Evolutionary conservation across 2,329 filamentous ascomycete genomes (phyloP), one percentile per base, ranked within the genome.

Genomic region (Trichoderma harzianum): DNA sequence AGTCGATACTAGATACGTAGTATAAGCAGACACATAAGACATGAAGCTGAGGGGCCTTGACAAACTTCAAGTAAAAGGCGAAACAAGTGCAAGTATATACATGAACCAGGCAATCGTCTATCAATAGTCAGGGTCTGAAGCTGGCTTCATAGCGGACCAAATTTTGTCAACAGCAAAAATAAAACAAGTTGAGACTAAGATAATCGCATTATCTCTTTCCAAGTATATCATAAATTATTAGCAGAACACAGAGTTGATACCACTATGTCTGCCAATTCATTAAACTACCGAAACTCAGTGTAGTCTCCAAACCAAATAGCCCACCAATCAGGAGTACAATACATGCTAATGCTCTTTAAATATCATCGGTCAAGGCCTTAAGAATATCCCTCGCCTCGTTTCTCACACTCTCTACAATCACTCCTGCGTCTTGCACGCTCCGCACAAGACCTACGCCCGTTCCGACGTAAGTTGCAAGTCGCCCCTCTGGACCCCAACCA

Each of bases 381-480:
- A 74, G 32, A 30, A 74, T 72, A 21, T 68, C 65, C 14, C 43
- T 73, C 7, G 79, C 78, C 61, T 83, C 78, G 3, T 39, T 60
- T 67, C 78, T 77, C 2, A 80, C 74, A 4, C 76, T 74, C 39
- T 75, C 72, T 0, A 86, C 81, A 73, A 87, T 84, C 0, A 72
- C 75, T 2, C 72, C 79, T 0, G 85, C 84, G 39, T 76, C 73
- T 51, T 81, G 77, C 0, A 87, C 81, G 5, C 77, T 76, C 30
- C 79, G 79, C 21, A 87, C 79, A 32, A 87, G 75, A 0, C 86
- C 85, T 24, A 87, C 77, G 0, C 80, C 80, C 0, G 84, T 82
- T 0, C 85, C 84, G 0, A 84, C 85, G 74, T 87, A 87, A 1
- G 85, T 87, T 5, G 84, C 84, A n/a, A 85, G 75, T 70, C 85